These are phyloP conservation scores for Mrakiaceae sp. DNA, from an alignment of 1,284 basidiomycete genomes.

Conservation along the genomic window DNA sequence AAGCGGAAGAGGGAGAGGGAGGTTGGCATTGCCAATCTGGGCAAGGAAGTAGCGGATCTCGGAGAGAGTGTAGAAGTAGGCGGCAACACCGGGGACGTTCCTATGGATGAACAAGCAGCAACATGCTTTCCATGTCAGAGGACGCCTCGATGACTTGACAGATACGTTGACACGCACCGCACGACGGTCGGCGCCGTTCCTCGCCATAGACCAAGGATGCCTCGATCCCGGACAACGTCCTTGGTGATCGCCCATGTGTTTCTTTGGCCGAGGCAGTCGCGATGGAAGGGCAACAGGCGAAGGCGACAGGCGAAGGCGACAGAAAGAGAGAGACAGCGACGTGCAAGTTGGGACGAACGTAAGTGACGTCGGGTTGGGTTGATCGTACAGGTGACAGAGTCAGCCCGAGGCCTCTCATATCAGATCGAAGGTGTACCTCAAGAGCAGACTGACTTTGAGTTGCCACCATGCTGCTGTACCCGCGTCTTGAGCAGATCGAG, in stretches of 20 bases:
- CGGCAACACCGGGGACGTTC: slow-evolving; percentile 83
- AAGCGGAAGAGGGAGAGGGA: slow-evolving; percentile 37
- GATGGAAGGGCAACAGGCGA: neutral
- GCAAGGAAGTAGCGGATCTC: slow-evolving; percentile 62
- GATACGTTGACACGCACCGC: slow-evolving; percentile 39
- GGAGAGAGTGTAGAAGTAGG: slow-evolving; percentile 80
- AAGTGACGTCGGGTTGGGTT: no score
- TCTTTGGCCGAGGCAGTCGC: neutral
- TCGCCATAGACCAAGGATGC: slow-evolving; percentile 47
- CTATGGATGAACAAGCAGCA: slow-evolving; percentile 35
- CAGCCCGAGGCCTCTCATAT: no score
- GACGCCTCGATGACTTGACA: neutral
- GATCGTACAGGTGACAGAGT: no score
- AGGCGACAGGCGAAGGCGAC: neutral
- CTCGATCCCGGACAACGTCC: slow-evolving; percentile 35
- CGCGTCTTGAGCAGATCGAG: slow-evolving; percentile 80
- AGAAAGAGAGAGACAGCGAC: no score
- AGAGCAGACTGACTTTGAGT: slow-evolving; percentile 8
- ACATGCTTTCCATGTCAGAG: neutral
- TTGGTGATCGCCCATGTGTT: slow-evolving; percentile 18
- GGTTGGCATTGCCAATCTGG: slow-evolving; percentile 31
- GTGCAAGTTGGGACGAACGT: no score
- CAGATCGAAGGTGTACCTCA: neutral
- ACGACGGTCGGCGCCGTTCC: slow-evolving; percentile 72
- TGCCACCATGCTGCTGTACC: slow-evolving; percentile 54